Base-by-base conservation (phyloP, 345 rosid genomes). In the Carallia brachiata region DNA sequence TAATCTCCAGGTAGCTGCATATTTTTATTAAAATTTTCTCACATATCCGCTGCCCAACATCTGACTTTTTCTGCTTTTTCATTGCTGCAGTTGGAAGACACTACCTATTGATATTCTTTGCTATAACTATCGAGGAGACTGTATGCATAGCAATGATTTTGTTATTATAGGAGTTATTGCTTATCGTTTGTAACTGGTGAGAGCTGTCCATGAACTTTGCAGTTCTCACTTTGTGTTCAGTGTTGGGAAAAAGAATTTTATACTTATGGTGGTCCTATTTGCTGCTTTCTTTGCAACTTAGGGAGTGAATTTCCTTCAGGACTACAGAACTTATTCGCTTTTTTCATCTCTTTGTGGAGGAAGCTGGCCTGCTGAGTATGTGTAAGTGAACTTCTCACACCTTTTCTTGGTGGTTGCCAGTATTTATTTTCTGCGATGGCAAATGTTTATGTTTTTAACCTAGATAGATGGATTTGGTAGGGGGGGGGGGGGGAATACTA, bases 361-460 rank as follows among this genome's bases (percentile, higher is more conserved):
- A 75, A 83, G 86, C 66, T 92, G 99, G 97, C 97, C 99, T 62
- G 88, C 97, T 40, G 92, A 92, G 82, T 92, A 97, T 52, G 97
- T 85, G 97, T 91, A 82, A 87, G 97, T 83, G 73, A 53, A 23
- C 58, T 64, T 30, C 9, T 65, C 10, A 28, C 1, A 36, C 2
- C 23, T 61, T 57, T 34, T 18, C 19, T 39, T 62, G 31, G 39
- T 32, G 6, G 23, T 55, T 55, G 27, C 60, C 60, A 23, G 31
- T 55, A 9, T 23, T 23, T 55, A 23, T 13, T 55, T 55, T 44
- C 50, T 44, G 50, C 50, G 16, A 44, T 13, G 12, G 13, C 50
- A 12, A 44, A 44, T 44, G 2, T 10, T 44, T 9, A 44, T 44
- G 50, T 44, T 44, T 44, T 44, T 4, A 10, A 44, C 16, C 10